These are phyloP conservation scores for Setomelanomma holmii DNA, from an alignment of 2,329 filamentous ascomycete species.

Conservation along the genomic window DNA sequence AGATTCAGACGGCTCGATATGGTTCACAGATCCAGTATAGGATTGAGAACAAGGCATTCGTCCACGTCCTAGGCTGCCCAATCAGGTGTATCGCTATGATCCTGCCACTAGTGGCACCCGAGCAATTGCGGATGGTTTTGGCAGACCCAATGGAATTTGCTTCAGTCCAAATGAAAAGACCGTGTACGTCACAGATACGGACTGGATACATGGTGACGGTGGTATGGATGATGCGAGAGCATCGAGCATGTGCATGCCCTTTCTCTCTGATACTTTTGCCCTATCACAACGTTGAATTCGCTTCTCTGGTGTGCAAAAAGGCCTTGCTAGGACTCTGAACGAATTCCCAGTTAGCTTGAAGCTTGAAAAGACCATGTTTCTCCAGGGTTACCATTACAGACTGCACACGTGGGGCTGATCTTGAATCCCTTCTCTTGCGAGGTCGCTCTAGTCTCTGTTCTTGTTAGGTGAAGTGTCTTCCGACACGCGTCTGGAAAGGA, in stretches of 20 bases:
- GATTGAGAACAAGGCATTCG: conserved; percentile 30
- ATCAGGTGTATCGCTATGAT: conserved; percentile 50
- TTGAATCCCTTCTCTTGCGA: too few species aligned
- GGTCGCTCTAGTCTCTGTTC: too few species aligned
- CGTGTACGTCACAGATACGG: conserved; percentile 54
- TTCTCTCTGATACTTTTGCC: too few species aligned
- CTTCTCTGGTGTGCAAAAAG: too few species aligned
- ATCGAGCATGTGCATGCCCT: conserved; percentile 26
- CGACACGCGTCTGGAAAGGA: too few species aligned
- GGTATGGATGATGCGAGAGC: conserved; percentile 15
- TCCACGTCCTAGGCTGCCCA: conserved; percentile 29
- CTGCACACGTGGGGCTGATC: too few species aligned
- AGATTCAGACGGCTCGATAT: conserved; percentile 51
- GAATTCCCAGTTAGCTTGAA: too few species aligned
- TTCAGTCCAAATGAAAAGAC: conserved; percentile 49
- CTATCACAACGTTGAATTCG: too few species aligned
- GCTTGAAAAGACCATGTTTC: too few species aligned
- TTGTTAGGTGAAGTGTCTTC: too few species aligned
- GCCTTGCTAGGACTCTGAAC: too few species aligned
- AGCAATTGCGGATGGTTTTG: conserved; percentile 49
- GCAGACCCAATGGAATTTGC: conserved; percentile 53
- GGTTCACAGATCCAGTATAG: conserved; percentile 55
- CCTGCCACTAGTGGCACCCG: conserved; percentile 43
- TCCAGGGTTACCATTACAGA: too few species aligned
- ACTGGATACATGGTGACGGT: conserved; percentile 27